Conservation (phyloP, 225 moss, liverwort and hornwort species). For the Anthoceros angustus region DNA sequence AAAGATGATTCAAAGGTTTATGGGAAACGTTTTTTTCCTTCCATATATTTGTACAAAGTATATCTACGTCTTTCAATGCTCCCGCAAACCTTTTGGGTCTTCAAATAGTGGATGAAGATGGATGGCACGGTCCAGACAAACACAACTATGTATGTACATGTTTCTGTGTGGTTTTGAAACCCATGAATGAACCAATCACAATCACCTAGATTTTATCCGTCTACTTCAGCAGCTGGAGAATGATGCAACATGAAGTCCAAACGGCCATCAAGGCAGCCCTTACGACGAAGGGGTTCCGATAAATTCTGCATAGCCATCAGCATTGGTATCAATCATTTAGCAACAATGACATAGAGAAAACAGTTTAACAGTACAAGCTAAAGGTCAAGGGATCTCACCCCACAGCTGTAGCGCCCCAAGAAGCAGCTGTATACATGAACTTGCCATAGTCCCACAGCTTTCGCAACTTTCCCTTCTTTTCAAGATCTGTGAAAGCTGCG, state of each 20-base stretch:
- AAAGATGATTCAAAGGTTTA: too few relatives aligned
- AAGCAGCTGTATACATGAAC: slow-evolving; percentile 52
- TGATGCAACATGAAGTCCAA: slow-evolving; percentile 73
- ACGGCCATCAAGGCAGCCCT: slow-evolving; percentile 70
- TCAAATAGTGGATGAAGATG: too few relatives aligned
- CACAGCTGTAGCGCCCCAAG: slow-evolving; percentile 62
- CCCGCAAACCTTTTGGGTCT: too few relatives aligned
- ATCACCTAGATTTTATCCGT: neutral
- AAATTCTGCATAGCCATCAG: slow-evolving; percentile 33
- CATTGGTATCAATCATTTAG: slow-evolving; percentile 3
- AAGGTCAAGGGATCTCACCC: slow-evolving; percentile 41
- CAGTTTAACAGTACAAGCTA: neutral
- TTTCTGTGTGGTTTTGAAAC: neutral
- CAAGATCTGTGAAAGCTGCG: slow-evolving; percentile 48
- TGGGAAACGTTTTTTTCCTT: too few relatives aligned
- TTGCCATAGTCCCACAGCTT: slow-evolving; percentile 57
- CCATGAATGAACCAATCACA: neutral
- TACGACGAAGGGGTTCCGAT: slow-evolving; percentile 49
- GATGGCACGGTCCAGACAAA: neutral
- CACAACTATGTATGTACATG: neutral
- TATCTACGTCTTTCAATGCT: too few relatives aligned
- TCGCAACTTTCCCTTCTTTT: slow-evolving; percentile 37
- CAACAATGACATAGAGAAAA: neutral
- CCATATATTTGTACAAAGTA: too few relatives aligned
- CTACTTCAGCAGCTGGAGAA: slow-evolving; percentile 23